A percentile compares a stretch with the other conserved stretches of the same genome.
Conservation (phyloP, 2,329 filamentous ascomycete genomes). For the Phaeomoniella chlamydospora region DNA sequence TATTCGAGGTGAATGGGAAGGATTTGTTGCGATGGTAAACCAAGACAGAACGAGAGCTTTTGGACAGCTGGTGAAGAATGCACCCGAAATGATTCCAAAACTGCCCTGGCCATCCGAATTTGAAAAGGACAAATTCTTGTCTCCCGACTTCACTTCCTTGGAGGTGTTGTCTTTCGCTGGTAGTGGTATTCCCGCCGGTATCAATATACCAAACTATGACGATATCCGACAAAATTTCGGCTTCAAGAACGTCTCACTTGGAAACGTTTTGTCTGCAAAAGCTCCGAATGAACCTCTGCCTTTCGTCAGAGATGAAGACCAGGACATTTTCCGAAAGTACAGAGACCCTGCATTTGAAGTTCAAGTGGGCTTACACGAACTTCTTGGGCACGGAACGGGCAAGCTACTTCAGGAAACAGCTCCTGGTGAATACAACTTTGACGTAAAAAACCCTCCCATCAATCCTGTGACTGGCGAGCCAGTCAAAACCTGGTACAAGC, state of each 20-base stretch:
- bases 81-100: constrained; percentile 71
- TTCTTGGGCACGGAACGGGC: constrained; percentile 78
- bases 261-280: constrained; percentile 84
- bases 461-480: constrained; percentile 68
- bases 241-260: constrained; percentile 65
- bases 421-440: constrained; percentile 75
- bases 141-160: constrained; percentile 87
- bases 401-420: constrained; percentile 85
- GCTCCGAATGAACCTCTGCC: constrained; percentile 84
- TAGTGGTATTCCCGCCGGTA: constrained; percentile 46
- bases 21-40: constrained; percentile 69
- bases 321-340: constrained; percentile 65
- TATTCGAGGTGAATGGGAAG: constrained; percentile 72
- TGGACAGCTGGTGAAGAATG: constrained; percentile 66
- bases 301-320: constrained; percentile 68
- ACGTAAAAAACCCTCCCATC: constrained; percentile 63
- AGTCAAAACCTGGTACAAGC: constrained; percentile 79
- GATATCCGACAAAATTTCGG: constrained; percentile 47
- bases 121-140: constrained; percentile 91
- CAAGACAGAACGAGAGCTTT: constrained; percentile 82
- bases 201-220: constrained; percentile 44
- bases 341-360: constrained; percentile 85
- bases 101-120: constrained; percentile 81
- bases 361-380: constrained; percentile 87
- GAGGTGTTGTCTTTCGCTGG: constrained; percentile 75